Percentiles rank a stretch among this genome's conserved stretches.
These are phyloP conservation scores for Penicillium fimorum DNA, from an alignment of 495 filamentous ascomycete genomes.

Conservation along the genomic window DNA sequence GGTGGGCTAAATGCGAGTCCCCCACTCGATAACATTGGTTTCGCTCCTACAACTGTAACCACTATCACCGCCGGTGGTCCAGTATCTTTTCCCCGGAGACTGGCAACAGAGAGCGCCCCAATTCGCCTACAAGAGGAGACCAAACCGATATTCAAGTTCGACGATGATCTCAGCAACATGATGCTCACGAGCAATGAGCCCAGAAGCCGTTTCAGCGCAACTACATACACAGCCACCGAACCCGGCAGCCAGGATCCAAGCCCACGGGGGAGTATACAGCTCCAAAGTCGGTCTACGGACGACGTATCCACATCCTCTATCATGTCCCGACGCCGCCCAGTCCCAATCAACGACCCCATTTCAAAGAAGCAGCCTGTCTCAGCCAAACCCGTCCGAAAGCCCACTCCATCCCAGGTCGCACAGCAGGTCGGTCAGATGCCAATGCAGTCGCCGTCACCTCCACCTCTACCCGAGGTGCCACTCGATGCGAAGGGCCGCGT, in stretches of 20 bases:
- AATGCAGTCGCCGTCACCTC: slow-evolving; percentile 56
- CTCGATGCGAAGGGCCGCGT: slow-evolving; percentile 56
- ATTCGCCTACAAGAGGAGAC: background rate
- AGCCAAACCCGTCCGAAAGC: slow-evolving; percentile 49
- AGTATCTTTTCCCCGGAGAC: slow-evolving; percentile 14
- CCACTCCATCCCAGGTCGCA: slow-evolving; percentile 51
- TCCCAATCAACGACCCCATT: slow-evolving; percentile 42
- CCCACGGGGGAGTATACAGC: slow-evolving; percentile 41
- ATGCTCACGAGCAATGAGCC: slow-evolving; percentile 44
- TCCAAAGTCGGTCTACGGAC: slow-evolving; percentile 35
- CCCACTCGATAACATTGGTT: slow-evolving; percentile 15
- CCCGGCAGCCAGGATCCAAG: slow-evolving; percentile 37
- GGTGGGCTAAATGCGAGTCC: slow-evolving; percentile 8
- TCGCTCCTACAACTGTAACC: slow-evolving; percentile 35
- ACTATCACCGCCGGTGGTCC: slow-evolving; percentile 39
- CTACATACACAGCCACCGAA: slow-evolving; percentile 64
- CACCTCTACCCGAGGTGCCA: slow-evolving; percentile 46
- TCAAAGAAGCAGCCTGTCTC: slow-evolving; percentile 38
- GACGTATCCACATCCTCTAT: slow-evolving; percentile 34
- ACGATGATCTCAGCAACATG: slow-evolving; percentile 25
- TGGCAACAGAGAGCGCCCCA: slow-evolving; percentile 13
- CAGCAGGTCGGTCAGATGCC: slow-evolving; percentile 40
- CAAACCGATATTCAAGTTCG: slow-evolving; percentile 19
- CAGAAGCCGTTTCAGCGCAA: slow-evolving; percentile 69
- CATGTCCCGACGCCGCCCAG: slow-evolving; percentile 49